These are phyloP conservation scores for Cyberlindnera subsufficiens DNA, from an alignment of 805 yeast genomes.

Conservation along the genomic window DNA sequence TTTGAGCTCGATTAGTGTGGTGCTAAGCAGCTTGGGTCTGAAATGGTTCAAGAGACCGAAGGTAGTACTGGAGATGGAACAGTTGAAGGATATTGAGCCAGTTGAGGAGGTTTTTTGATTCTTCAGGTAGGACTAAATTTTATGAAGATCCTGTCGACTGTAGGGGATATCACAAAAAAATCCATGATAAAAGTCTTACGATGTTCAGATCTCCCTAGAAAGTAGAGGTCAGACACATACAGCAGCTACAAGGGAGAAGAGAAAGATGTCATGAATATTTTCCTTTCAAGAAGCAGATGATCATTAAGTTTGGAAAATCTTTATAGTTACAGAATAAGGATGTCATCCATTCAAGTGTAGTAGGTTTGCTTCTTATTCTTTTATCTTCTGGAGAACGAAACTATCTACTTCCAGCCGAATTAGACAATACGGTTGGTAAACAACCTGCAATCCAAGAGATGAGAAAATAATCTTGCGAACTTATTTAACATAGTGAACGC, in stretches of 20 bases:
- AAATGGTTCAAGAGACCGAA: constrained; percentile 38
- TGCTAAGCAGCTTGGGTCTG: constrained; percentile 48
- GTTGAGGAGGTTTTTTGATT: constrained; percentile 2
- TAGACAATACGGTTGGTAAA: too few relatives aligned
- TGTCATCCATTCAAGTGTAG: not conserved
- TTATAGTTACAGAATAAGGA: too few relatives aligned
- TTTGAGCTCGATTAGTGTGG: constrained; percentile 50
- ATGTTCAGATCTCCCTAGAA: too few relatives aligned
- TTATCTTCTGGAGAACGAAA: not conserved
- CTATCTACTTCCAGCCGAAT: not conserved
- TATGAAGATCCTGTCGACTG: too few relatives aligned
- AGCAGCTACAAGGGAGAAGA: too few relatives aligned
- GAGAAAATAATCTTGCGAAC: constrained; percentile 5
- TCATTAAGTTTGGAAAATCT: too few relatives aligned
- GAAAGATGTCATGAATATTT: too few relatives aligned
- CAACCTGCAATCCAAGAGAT: too few relatives aligned
- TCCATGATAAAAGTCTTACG: too few relatives aligned
- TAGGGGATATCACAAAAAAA: too few relatives aligned
- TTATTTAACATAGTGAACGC: constrained; percentile 14
- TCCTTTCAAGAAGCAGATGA: too few relatives aligned
- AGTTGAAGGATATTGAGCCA: constrained; percentile 2
- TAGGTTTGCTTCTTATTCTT: not conserved
- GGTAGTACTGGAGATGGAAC: constrained; percentile 11
- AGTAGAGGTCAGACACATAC: too few relatives aligned
- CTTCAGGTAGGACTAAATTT: not conserved